phyloP scores from a whole-genome alignment of 306 rosid genomes.

The Amphicarpaea edgeworthii region DNA sequence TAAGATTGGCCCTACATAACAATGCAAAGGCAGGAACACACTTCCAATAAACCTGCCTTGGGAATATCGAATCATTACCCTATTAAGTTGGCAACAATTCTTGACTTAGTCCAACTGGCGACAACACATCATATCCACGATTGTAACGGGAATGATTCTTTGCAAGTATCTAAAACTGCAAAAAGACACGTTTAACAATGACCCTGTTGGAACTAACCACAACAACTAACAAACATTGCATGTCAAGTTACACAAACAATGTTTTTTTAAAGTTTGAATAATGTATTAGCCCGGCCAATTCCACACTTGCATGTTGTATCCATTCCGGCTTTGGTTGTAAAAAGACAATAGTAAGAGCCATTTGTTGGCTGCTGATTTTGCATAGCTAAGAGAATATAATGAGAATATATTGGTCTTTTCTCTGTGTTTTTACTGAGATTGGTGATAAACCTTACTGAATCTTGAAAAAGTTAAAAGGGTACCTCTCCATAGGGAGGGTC shows the following conservation, averaged over 20 bases:
- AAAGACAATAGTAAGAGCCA: constrained; percentile 48
- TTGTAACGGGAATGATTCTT: constrained; percentile 47
- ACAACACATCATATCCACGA: constrained; percentile 36
- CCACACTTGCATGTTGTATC: constrained; percentile 33
- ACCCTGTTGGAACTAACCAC: constrained; percentile 12
- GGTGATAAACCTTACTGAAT: constrained; percentile 36
- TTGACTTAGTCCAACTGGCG: constrained; percentile 26
- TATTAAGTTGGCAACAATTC: constrained; percentile 22
- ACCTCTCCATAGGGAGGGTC: constrained; percentile 38
- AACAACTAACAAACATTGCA: constrained; percentile 42
- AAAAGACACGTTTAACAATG: constrained; percentile 46
- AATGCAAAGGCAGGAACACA: constrained; percentile 45
- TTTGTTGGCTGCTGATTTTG: constrained; percentile 41
- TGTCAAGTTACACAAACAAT: constrained; percentile 40
- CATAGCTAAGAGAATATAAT: constrained; percentile 40
- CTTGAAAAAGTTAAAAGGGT: not conserved
- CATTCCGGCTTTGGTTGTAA: constrained; percentile 40
- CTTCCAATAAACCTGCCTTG: constrained; percentile 31
- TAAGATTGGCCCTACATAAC: constrained; percentile 43
- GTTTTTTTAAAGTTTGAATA: constrained; percentile 45
- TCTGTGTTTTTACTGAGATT: constrained; percentile 24
- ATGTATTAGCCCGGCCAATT: constrained; percentile 26
- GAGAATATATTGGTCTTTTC: constrained; percentile 39
- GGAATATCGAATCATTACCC: constrained; percentile 42
- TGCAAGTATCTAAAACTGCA: constrained; percentile 40